Base-by-base conservation (phyloP, 169 alveolate species). In the Ichthyophthirius multifiliis region DNA sequence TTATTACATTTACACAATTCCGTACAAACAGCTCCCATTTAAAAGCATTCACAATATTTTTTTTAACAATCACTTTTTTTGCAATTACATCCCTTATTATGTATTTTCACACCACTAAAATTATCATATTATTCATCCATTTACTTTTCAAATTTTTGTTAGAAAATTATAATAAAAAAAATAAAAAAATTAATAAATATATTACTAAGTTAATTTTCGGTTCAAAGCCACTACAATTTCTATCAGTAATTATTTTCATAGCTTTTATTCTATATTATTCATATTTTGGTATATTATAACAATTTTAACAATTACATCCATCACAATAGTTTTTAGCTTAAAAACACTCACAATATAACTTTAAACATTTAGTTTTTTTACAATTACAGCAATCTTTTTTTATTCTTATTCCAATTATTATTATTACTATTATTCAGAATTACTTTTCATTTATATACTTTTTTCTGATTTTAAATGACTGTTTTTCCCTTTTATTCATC, bases 161-260 rank as follows among this genome's bases (percentile, higher is more conserved):
- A n/a, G n/a, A n/a, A n/a, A n/a, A n/a, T n/a, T n/a, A n/a, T n/a
- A n/a, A n/a, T n/a, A n/a, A 41, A 41, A 41, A 9, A 13, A 41
- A 13, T 9, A 41, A 41, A 9, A 9, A 41, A 41, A 41, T 7
- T 9, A 41, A 5, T 55, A 27, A n/a, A 13, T 20, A 18, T 10
- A 3, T 55, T 55, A 55, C 71, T 23, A 10, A 27, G 2, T 55
- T 39, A 6, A 44, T 30, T 55, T 91, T 91, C 32, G 87, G 83
- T 65, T 86, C 86, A 79, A 95, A 92, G 0, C 95, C 95, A 41
- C 87, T 75, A 0, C 97, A 96, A 76, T 95, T 95, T 82, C 91
- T 90, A 27, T 85, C 94, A 6, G 77, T 73, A 3, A 85, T 90
- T 43, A 79, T 75, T 23, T 83, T 75, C 47, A 88, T 92, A 41